Evolutionary conservation across 1,284 basidiomycete species (phyloP).

Genomic region (Cryptococcus jaspeensis): DNA sequence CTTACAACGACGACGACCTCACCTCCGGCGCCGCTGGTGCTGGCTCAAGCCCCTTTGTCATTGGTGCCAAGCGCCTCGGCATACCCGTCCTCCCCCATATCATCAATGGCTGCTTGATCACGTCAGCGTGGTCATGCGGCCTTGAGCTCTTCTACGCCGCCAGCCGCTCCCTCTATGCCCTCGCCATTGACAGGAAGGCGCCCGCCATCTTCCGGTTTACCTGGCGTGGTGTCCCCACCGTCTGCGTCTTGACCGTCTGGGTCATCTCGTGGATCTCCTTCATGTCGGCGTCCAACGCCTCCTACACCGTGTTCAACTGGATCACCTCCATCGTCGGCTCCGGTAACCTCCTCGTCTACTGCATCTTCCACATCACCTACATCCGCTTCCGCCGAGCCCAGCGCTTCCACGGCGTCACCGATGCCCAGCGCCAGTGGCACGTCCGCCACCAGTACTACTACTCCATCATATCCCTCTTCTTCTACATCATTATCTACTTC

Average conservation of each 20-base stretch:
- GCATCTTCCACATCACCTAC: constrained; percentile 20
- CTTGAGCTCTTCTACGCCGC: constrained; percentile 32
- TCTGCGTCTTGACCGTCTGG: constrained; percentile 5
- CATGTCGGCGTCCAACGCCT: neutral
- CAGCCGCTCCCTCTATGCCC: constrained; percentile 34
- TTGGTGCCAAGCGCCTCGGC: constrained; percentile 36
- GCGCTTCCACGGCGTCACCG: constrained; percentile 26
- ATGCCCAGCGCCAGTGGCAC: neutral
- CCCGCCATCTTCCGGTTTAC: constrained; percentile 26
- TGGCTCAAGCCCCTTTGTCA: constrained; percentile 9
- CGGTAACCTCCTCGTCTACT: constrained; percentile 8
- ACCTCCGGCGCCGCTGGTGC: neutral
- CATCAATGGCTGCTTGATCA: constrained; percentile 40
- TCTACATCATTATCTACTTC: constrained; percentile 20
- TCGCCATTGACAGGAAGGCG: constrained; percentile 34
- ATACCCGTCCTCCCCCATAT: constrained; percentile 39
- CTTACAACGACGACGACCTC: neutral
- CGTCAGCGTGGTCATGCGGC: constrained; percentile 33
- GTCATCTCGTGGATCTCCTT: constrained; percentile 1
- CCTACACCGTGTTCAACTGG: constrained; percentile 32
- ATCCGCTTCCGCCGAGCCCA: constrained; percentile 32
- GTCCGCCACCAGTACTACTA: constrained; percentile 13
- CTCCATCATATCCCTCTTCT: constrained; percentile 24
- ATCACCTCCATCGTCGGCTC: constrained; percentile 14
- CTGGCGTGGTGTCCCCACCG: neutral